Conservation (phyloP, 192 early-diverging fungal genomes). For the Dimargaris verticillata region DNA sequence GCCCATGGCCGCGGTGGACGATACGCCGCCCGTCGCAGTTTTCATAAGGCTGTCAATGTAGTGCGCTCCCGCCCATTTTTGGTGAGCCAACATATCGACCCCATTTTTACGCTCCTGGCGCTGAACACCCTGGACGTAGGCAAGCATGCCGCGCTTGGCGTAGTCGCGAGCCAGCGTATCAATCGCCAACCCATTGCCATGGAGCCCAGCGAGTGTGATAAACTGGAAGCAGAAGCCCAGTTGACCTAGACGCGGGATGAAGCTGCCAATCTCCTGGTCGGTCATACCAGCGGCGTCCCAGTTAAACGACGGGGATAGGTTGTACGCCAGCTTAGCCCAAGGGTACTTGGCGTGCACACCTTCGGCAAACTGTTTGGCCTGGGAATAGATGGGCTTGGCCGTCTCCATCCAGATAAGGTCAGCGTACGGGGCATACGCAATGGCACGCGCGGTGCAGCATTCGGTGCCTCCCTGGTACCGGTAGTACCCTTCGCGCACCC, state of each 20-base stretch:
- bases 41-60: conserved; percentile 82
- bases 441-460: conserved; percentile 65
- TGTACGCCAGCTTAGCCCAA: conserved; percentile 81
- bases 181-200: conserved; percentile 73
- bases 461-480: conserved; percentile 90
- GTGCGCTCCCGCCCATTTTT: conserved; percentile 87
- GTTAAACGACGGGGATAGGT: conserved; percentile 95
- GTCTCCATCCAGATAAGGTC: conserved; percentile 97
- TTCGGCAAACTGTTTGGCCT: conserved; percentile 78
- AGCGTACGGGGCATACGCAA: conserved; percentile 75
- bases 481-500: conserved; percentile 90
- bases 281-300: conserved; percentile 92
- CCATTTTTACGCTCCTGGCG: conserved; percentile 75
- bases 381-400: conserved; percentile 77
- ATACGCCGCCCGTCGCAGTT: conserved; percentile 82
- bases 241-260: conserved; percentile 64
- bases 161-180: conserved; percentile 80
- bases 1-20: conserved; percentile 90
- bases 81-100: conserved; percentile 86
- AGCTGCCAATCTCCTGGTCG: conserved; percentile 74
- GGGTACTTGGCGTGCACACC: conserved; percentile 70
- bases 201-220: conserved; percentile 90
- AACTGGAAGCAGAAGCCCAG: conserved; percentile 98
- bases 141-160: conserved; percentile 78
- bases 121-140: conserved; percentile 85